A percentile compares a stretch with the other conserved stretches of the same genome.
Conservation (phyloP, 1,139 yeast species). For the Saccharomyces hybrid region DNA sequence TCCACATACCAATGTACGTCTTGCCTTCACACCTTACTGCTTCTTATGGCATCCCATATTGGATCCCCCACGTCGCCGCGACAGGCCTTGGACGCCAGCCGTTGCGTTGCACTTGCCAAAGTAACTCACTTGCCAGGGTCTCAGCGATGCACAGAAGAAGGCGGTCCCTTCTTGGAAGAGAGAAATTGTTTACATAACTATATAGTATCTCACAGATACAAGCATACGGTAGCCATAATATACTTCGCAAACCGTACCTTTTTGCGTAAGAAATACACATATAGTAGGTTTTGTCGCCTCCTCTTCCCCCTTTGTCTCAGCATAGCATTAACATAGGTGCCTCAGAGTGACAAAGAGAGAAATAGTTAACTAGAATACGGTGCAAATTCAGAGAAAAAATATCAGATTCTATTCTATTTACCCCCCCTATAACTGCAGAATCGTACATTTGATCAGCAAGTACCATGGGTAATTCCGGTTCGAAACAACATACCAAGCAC, state of each 20-base stretch:
- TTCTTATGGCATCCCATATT: background rate
- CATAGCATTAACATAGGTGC: background rate
- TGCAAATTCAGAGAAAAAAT: background rate
- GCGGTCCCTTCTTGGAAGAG: background rate
- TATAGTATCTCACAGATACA: background rate
- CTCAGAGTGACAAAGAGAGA: background rate
- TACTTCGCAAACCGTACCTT: background rate
- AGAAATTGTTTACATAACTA: background rate
- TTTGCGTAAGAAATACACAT: background rate
- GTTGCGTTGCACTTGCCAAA: background rate
- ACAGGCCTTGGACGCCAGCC: background rate
- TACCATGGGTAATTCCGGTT: slow-evolving; percentile 29
- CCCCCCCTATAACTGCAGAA: background rate
- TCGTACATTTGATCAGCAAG: slow-evolving; percentile 1
- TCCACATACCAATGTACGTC: background rate
- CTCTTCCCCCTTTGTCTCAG: background rate
- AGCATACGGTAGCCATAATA: background rate
- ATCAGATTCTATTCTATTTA: background rate
- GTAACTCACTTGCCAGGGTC: background rate
- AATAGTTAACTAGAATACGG: background rate
- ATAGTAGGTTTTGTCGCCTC: background rate
- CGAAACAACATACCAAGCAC: slow-evolving; percentile 17
- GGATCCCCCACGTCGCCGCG: background rate
- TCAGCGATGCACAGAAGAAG: background rate
- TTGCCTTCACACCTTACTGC: background rate